Conservation (phyloP, 2,329 filamentous ascomycete species). For the Myriosclerotinia curreyana region DNA sequence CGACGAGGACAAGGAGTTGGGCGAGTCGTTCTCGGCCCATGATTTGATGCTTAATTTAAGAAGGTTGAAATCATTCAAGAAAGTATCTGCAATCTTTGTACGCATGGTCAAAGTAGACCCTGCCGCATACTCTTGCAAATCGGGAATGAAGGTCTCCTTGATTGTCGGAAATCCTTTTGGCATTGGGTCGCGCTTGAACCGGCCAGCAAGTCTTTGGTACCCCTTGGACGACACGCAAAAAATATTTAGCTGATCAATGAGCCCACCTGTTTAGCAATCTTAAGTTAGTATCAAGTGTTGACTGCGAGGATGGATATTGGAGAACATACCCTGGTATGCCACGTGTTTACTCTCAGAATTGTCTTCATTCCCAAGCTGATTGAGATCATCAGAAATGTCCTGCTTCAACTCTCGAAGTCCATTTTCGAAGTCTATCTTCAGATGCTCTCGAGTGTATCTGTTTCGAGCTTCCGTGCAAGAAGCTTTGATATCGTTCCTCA, state of each 20-base stretch:
- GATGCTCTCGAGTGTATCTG: background rate
- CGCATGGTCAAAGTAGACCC: background rate
- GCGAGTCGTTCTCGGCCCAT: background rate
- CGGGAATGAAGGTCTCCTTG: background rate
- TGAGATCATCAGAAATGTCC: background rate
- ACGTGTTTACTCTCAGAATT: background rate
- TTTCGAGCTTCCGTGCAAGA: background rate
- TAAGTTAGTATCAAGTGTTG: background rate
- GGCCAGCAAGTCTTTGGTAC: background rate
- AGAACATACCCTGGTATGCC: background rate
- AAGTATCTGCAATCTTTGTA: background rate
- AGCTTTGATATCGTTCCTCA: background rate
- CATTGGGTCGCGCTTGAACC: background rate
- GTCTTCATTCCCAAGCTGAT: background rate
- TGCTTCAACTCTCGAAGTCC: background rate
- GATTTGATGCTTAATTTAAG: background rate
- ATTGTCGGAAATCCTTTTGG: background rate
- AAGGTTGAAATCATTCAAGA: background rate
- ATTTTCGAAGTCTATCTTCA: conserved; percentile 9
- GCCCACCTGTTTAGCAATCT: background rate
- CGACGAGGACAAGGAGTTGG: background rate
- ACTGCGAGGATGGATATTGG: background rate
- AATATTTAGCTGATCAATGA: background rate
- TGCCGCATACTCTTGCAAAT: background rate
- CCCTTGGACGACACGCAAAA: conserved; percentile 2